A percentile compares a stretch with the other conserved stretches of the same genome.
These are phyloP conservation scores for Fusarium equiseti DNA, from an alignment of 2,329 filamentous ascomycete species.

Conservation along the genomic window DNA sequence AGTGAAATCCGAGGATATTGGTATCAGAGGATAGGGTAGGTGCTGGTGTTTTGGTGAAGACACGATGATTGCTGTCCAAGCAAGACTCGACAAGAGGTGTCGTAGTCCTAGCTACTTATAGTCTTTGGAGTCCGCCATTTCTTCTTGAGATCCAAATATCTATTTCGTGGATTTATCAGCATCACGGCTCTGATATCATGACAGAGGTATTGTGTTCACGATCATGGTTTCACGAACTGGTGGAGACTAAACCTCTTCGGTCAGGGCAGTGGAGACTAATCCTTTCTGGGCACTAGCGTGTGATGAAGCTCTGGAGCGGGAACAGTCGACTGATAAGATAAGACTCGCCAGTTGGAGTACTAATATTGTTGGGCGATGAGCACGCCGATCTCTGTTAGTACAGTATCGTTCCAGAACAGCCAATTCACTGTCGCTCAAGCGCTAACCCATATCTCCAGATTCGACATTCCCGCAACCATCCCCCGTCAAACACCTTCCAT, in stretches of 20 bases:
- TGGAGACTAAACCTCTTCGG: slow-evolving; percentile 17
- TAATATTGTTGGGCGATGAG: not conserved
- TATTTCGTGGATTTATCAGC: not conserved
- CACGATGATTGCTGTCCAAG: rapidly evolving
- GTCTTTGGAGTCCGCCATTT: no score
- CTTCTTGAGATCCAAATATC: no score
- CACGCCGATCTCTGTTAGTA: not conserved
- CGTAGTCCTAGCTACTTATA: not conserved
- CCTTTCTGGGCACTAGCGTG: not conserved
- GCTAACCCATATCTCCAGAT: not conserved
- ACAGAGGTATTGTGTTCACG: no score
- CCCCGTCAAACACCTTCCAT: no score
- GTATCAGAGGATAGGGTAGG: slow-evolving; percentile 2
- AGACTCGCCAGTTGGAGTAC: rapidly evolving
- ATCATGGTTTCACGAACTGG: not conserved
- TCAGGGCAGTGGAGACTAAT: not conserved
- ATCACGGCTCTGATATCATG: not conserved
- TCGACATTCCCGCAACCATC: not conserved
- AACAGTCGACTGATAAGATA: not conserved
- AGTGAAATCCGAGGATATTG: not conserved
- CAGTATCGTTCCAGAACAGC: not conserved
- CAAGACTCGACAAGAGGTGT: rapidly evolving
- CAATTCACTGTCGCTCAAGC: not conserved
- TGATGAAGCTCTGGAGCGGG: rapidly evolving
- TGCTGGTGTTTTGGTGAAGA: rapidly evolving